These are phyloP conservation scores for Diaporthe velutina DNA, from an alignment of 2,329 filamentous ascomycete genomes.

Conservation along the genomic window DNA sequence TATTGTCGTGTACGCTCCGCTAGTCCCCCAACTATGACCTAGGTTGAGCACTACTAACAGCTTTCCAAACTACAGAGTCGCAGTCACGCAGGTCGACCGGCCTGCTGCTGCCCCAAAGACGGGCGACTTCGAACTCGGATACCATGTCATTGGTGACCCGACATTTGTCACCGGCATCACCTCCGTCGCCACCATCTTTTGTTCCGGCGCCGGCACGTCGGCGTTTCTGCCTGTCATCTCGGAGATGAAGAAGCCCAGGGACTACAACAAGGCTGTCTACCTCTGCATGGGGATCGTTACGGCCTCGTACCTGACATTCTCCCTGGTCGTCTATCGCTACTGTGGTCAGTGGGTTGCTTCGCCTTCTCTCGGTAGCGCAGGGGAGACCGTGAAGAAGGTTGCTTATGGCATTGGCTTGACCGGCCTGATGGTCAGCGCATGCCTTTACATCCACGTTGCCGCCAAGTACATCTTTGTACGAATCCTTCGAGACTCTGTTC, in stretches of 20 bases:
- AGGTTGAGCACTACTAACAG: background rate
- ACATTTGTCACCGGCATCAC: conserved; percentile 41
- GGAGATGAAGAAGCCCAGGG: conserved; percentile 71
- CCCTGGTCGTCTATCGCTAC: conserved; percentile 71
- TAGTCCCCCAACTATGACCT: no score
- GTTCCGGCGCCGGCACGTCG: conserved; percentile 34
- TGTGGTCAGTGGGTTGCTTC: conserved; percentile 74
- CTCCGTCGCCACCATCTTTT: conserved; percentile 38
- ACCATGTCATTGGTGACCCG: conserved; percentile 42
- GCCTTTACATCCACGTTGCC: conserved; percentile 49
- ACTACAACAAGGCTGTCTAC: conserved; percentile 72
- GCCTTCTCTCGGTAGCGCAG: conserved; percentile 72
- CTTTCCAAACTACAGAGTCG: conserved; percentile 40
- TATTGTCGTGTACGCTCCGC: conserved; percentile 46
- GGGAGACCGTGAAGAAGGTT: conserved; percentile 70
- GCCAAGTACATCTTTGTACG: conserved; percentile 52
- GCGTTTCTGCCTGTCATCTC: conserved; percentile 58
- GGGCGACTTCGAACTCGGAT: conserved; percentile 43
- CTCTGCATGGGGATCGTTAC: conserved; percentile 69
- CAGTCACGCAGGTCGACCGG: conserved; percentile 43
- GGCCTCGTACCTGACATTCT: conserved; percentile 69
- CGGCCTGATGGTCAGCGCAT: conserved; percentile 61
- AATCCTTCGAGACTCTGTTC: conserved; percentile 46
- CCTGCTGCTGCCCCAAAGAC: conserved; percentile 42
- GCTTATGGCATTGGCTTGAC: conserved; percentile 70